Base-by-base conservation (phyloP, 2,329 filamentous ascomycete genomes). In the Fusarium verrucosum region DNA sequence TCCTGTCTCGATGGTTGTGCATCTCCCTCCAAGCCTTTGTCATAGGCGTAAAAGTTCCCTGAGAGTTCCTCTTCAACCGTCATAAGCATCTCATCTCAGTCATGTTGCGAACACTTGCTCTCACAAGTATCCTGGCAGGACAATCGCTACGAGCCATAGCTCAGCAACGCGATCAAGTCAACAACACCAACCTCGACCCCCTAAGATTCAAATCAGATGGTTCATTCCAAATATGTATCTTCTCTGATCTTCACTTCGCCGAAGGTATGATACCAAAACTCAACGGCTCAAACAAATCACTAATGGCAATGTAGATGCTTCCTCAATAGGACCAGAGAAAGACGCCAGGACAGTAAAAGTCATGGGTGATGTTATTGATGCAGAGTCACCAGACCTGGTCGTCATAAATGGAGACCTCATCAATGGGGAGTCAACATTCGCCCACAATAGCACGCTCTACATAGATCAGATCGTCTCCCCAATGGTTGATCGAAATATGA, bases 351-450 rank as follows among this genome's bases (percentile, higher is more conserved):
- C 77, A 1, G 67, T 74, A 38, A 65, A 68, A n/a, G 77, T 80
- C 5, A 73, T 80, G 16, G 66, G 73, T 9, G 60, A 62, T 5
- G 62, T 80, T 14, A 71, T 80, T 0, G 74, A 79, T 52, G 60
- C 46, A 5, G 69, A 71, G 32, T 37, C 46, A 0, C 82, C 85
- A 0, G 79, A 87, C 28, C 78, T 92, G 0, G 87, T 89, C 1
- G 83, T 92, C 2, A 72, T 91, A 8, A 91, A 91, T 53, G 89
- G 89, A 11, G 89, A 92, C 66, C 77, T 91, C 1, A 87, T 90
- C 38, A 89, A 88, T 0, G 88, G 89, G 28, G 87, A 91, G 58
- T 84, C 86, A 51, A 83, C 82, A 1, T 83, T 78, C 57, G 50
- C 78, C 4, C 73, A 81, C 1, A 89, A 89, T 57, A 70, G 68